phyloP scores from a whole-genome alignment of 192 early-diverging fungal species.

The Coemansia sp. region DNA sequence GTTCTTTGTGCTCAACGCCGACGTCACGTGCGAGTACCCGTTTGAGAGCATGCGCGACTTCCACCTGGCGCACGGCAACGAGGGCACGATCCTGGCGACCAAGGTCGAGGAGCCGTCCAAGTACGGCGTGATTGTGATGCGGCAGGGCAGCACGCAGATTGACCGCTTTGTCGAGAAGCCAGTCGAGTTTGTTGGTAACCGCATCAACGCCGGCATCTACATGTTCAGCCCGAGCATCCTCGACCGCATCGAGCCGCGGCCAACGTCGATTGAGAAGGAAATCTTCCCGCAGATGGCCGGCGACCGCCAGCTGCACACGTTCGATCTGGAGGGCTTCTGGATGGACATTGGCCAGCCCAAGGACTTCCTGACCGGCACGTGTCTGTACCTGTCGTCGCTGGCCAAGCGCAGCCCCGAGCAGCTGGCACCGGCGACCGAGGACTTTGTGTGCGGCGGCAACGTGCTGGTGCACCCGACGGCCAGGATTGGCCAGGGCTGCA shows the following conservation, averaged over 20 bases:
- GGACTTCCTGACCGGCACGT: constrained; percentile 94
- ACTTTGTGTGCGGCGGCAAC: constrained; percentile 78
- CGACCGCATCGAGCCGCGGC: constrained; percentile 88
- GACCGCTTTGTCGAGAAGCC: constrained; percentile 99
- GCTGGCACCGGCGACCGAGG: constrained; percentile 62
- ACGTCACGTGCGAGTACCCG: constrained; percentile 99
- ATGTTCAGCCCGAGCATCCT: constrained; percentile 91
- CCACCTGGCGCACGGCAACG: constrained; percentile 84
- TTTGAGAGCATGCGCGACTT: constrained; percentile 86
- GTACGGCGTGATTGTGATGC: constrained; percentile 95
- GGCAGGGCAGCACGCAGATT: constrained; percentile 68
- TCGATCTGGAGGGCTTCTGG: constrained; percentile 96
- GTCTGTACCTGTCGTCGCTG: constrained; percentile 84
- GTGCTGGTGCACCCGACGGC: constrained; percentile 90
- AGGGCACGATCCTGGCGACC: constrained; percentile 97
- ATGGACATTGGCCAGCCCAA: constrained; percentile 99
- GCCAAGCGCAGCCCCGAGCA: constrained; percentile 69
- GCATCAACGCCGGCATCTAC: constrained; percentile 99
- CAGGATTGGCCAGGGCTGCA: constrained; percentile 91
- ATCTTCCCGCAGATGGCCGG: constrained; percentile 91
- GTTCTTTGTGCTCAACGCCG: constrained; percentile 99
- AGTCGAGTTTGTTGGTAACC: constrained; percentile 88
- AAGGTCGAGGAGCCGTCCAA: constrained; percentile 98
- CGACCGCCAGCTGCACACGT: constrained; percentile 84
- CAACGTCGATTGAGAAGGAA: constrained; percentile 98